A percentile compares a stretch with the other conserved stretches of the same genome.
These are phyloP conservation scores for Lentinula novae-zelandiae DNA, from an alignment of 1,284 basidiomycete genomes.

Conservation along the genomic window DNA sequence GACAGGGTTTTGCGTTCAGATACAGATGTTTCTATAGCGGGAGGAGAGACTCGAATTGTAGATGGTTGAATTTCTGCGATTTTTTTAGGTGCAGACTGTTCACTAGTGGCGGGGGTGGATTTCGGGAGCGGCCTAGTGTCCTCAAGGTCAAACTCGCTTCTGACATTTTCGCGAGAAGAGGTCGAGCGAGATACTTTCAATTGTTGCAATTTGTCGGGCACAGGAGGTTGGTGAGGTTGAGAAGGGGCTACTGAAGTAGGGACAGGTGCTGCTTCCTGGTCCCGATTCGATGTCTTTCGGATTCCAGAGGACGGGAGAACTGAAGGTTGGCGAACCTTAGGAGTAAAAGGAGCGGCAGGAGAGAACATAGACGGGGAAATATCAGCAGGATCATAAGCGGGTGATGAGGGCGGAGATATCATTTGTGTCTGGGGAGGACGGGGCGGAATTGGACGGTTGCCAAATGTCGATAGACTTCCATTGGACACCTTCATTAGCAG, in stretches of 20 bases:
- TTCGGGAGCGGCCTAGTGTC: not conserved
- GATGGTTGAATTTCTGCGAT: not conserved
- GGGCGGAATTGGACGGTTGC: constrained; percentile 55
- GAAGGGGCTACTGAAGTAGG: not conserved
- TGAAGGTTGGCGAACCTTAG: not conserved
- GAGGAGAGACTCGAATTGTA: constrained; percentile 14
- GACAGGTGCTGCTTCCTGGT: not conserved
- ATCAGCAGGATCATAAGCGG: constrained; percentile 24
- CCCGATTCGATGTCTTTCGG: not conserved
- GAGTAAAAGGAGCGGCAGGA: not conserved
- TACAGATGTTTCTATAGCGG: constrained; percentile 3
- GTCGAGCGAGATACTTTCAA: not conserved
- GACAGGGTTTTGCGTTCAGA: constrained; percentile 4
- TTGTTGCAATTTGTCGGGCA: not conserved
- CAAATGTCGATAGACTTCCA: constrained; percentile 43
- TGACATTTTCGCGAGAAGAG: not conserved
- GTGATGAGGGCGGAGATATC: constrained; percentile 40
- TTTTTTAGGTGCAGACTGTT: not conserved
- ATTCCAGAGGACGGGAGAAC: not conserved
- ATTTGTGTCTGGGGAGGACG: constrained; percentile 37
- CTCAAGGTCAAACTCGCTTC: not conserved
- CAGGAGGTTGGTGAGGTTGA: not conserved
- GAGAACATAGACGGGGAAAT: not conserved
- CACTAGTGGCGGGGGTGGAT: not conserved
- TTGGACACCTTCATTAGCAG: constrained; percentile 31